phyloP scores from a whole-genome alignment of 768 basidiomycete genomes.

The Boletales sp. region DNA sequence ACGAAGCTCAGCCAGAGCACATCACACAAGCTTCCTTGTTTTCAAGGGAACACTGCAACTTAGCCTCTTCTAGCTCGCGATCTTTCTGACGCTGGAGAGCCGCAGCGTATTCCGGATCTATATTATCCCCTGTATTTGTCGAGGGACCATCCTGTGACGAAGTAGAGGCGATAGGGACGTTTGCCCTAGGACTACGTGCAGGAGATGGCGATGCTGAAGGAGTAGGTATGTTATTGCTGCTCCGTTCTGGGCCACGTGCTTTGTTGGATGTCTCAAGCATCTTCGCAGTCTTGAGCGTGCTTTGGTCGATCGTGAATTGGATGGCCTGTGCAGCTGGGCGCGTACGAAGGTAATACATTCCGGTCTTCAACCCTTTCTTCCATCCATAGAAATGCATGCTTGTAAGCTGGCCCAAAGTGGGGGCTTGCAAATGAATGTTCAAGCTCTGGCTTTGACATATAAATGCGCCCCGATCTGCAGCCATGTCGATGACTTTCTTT shows the following conservation, averaged over 20 bases:
- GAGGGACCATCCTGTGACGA: constrained; percentile 13
- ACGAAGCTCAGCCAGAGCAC: constrained; percentile 67
- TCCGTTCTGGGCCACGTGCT: constrained; percentile 12
- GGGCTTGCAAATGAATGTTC: constrained; percentile 89
- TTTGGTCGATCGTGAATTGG: constrained; percentile 94
- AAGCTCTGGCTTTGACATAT: constrained; percentile 96
- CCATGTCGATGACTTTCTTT: constrained; percentile 96
- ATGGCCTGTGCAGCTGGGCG: constrained; percentile 93
- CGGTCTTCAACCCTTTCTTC: constrained; percentile 98
- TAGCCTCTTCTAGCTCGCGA: constrained; percentile 76
- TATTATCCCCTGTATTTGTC: constrained; percentile 34
- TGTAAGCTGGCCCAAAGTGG: constrained; percentile 88
- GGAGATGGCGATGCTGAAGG: constrained; percentile 29
- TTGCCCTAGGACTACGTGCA: constrained; percentile 28
- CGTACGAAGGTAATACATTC: constrained; percentile 97
- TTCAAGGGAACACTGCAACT: constrained; percentile 80
- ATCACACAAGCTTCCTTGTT: constrained; percentile 94
- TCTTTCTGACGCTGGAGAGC: constrained; percentile 68
- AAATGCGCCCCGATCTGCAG: constrained; percentile 98
- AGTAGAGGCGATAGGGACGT: constrained; percentile 26
- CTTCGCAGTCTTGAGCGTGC: constrained; percentile 58
- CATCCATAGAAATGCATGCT: constrained; percentile 99
- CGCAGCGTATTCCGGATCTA: constrained; percentile 73
- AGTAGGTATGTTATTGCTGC: constrained; percentile 15
- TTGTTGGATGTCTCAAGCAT: constrained; percentile 21